phyloP scores from a whole-genome alignment of 108 stramenopile species.

The Cyclotella choctawhatcheeana region DNA sequence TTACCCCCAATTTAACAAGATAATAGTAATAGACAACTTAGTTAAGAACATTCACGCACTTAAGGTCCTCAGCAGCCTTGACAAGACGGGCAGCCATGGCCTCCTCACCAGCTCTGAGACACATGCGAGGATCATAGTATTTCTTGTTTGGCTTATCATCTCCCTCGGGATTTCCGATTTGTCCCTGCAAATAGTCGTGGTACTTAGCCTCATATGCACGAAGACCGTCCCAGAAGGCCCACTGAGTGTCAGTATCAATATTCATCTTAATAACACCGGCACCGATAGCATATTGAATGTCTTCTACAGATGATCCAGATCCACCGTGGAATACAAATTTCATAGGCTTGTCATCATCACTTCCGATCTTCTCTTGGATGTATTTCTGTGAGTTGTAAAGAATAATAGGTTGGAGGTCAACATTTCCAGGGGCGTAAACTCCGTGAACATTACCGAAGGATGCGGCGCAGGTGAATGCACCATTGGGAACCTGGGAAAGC shows the following conservation, averaged over 20 bases:
- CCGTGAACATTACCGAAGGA: constrained; percentile 97
- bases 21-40: constrained; percentile 50
- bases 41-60: constrained; percentile 91
- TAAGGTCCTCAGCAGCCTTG: constrained; percentile 91
- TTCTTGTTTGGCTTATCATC: constrained; percentile 98
- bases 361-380: constrained; percentile 92
- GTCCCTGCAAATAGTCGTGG: constrained; percentile 94
- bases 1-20: constrained; percentile 13
- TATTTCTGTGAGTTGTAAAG: constrained; percentile 91
- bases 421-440: constrained; percentile 96
- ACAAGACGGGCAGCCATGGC: constrained; percentile 89
- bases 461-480: constrained; percentile 90
- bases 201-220: constrained; percentile 89
- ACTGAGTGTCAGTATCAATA: constrained; percentile 98
- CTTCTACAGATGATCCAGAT: constrained; percentile 91
- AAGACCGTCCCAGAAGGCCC: constrained; percentile 95
- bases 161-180: constrained; percentile 97
- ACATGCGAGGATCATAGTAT: constrained; percentile 97
- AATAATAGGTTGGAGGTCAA: constrained; percentile 92
- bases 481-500: constrained; percentile 81
- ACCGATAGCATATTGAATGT: constrained; percentile 90
- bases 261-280: constrained; percentile 98
- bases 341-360: constrained; percentile 90
- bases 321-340: constrained; percentile 98
- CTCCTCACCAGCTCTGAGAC: constrained; percentile 91